These are phyloP conservation scores for Dendrocalamus latiflorus DNA, from an alignment of 202 grass and related monocot genomes.

Conservation along the genomic window DNA sequence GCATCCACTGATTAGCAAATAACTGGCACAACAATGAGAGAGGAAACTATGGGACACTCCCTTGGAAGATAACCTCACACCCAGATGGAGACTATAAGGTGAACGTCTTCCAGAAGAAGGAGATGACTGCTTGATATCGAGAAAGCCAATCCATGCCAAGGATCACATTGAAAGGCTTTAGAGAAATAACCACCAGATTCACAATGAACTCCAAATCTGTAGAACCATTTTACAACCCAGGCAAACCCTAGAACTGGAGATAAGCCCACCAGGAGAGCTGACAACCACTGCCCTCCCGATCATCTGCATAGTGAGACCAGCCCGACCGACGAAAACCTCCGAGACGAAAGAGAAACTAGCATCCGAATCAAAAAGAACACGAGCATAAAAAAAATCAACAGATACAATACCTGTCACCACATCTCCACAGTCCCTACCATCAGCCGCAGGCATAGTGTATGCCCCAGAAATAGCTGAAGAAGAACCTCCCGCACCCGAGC, in stretches of 20 bases:
- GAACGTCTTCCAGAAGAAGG: too few relatives aligned
- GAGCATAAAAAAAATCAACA: not conserved
- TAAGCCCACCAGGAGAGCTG: not conserved
- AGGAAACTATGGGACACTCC: too few relatives aligned
- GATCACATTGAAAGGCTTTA: not conserved
- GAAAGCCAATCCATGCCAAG: not conserved
- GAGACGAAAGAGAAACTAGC: not conserved
- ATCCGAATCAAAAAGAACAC: not conserved
- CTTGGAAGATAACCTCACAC: too few relatives aligned
- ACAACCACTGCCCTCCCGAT: not conserved
- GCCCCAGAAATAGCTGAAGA: too few relatives aligned
- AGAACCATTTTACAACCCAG: not conserved
- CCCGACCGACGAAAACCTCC: not conserved
- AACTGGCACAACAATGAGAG: too few relatives aligned
- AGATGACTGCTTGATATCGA: too few relatives aligned
- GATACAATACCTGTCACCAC: not conserved
- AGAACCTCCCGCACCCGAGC: not conserved
- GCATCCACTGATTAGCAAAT: too few relatives aligned
- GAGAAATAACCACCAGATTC: not conserved
- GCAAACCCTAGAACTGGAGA: not conserved
- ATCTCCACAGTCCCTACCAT: not conserved
- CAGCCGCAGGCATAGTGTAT: too few relatives aligned
- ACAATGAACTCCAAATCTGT: not conserved
- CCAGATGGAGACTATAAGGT: too few relatives aligned
- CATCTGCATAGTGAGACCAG: not conserved